Base-by-base conservation (phyloP, 306 rosid species). In the Cercis canadensis region DNA sequence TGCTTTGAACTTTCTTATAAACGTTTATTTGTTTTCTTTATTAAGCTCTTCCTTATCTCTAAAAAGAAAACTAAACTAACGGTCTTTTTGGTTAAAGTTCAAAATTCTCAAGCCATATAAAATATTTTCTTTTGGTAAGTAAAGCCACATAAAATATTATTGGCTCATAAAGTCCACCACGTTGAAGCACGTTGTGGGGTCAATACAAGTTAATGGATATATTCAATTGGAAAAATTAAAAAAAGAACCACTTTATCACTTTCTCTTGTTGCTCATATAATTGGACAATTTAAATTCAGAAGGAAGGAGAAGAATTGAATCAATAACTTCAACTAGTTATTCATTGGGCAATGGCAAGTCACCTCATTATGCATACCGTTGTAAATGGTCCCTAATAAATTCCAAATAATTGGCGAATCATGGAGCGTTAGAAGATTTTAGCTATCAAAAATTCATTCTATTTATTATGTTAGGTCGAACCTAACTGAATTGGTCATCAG, bases 111-210 rank as follows among this genome's bases (percentile, higher is more conserved):
- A 66, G 70, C 61, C 62, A 79, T 34, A 43, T 8, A 55, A 44
- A 55, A 58, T 49, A 54, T 45, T 32, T 8, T 56, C 24, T 46
- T 39, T 36, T 13, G 56, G 59, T 57, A 75, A 74, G 50, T 65
- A 47, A 80, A 75, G 40, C 39, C 71, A 46, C 57, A 78, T 45
- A 74, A 77, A 74, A 67, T 78, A 75, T 41, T 47, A 53, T 37
- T 69, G 75, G 60, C 57, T 72, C 59, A 80, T 70, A 85, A 83
- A 88, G 89, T 84, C 80, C 80, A 78, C 85, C 86, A 83, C 90
- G 85, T 80, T 76, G 78, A 85, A 70, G 83, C 92, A 88, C 86
- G 90, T 80, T 83, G 90, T 88, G 80, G 90, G 90, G 86, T 75
- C 92, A 78, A 62, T 69, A 34, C 54, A 58, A 71, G 79, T 73